A percentile compares a stretch with the other conserved stretches of the same genome.
Evolutionary conservation across 495 filamentous ascomycete genomes (phyloP).

Genomic region (Hypomontagnella submonticulosa): DNA sequence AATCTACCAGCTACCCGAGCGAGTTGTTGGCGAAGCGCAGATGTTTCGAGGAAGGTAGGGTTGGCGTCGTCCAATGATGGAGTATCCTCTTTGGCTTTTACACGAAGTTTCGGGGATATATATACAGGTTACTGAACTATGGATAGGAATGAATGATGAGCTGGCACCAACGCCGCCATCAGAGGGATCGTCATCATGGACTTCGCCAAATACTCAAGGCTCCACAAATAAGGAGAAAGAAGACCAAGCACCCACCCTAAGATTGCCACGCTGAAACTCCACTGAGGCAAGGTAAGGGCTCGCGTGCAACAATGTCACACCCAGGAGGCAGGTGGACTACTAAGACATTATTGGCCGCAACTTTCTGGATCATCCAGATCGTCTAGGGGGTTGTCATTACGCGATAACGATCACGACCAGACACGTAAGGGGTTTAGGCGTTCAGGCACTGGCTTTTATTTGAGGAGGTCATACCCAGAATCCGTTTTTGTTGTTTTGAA

Average conservation of each 20-base stretch:
- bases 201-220: not conserved
- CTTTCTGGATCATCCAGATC: not conserved
- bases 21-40: constrained; percentile 34
- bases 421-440: constrained; percentile 13
- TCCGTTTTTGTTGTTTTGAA: constrained; percentile 6
- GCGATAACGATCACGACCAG: constrained; percentile 22
- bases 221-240: not conserved
- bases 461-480: constrained; percentile 23
- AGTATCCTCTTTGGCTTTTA: constrained; percentile 10
- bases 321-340: constrained; percentile 3
- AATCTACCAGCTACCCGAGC: constrained; percentile 23
- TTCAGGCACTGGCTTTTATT: constrained; percentile 8
- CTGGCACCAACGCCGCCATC: not conserved
- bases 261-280: too few species aligned
- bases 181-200: not conserved
- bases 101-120: constrained; percentile 22
- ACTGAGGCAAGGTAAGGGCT: too few species aligned
- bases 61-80: constrained; percentile 40
- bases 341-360: not conserved
- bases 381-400: constrained; percentile 2
- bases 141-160: constrained; percentile 20
- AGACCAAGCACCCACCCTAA: not conserved
- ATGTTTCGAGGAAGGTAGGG: constrained; percentile 36
- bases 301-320: too few species aligned
- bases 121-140: constrained; percentile 31